Evolutionary conservation across 768 basidiomycete species (phyloP), one percentile per base, ranked within the genome.

Genomic region (Clavaria fumosa): DNA sequence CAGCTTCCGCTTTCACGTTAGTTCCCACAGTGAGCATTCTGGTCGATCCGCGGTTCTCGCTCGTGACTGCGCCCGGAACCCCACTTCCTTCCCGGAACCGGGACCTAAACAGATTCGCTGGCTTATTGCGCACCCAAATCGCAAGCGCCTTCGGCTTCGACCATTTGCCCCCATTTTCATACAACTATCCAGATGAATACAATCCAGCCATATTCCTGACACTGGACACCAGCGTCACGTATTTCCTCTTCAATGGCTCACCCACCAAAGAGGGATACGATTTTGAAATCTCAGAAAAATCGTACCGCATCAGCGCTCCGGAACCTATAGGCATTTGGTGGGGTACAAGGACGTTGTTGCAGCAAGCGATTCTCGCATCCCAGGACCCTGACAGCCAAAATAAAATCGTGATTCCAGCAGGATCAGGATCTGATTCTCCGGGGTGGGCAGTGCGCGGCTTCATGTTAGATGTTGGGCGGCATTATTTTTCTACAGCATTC

Each of bases 381-480:
- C 51, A 49, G 4, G 23, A 22, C 7, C 44, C 45, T 18, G 43
- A 27, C n/a, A 43, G 39, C 28, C 23, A 35, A 4, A 43, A 47
- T 1, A 36, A 43, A 1, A 43, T 64, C 11, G 35, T 42, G 3
- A 44, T 66, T 12, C 52, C 60, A 15, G 45, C 53, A 1, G 64
- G 63, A 2, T 49, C 43, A 1, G 59, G 59, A 1, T 46, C 50
- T 0, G 63, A 66, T 45, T 45, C 54, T 9, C 64, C 65, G 0
- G 63, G 61, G 2, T 65, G 65, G 63, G 63, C 59, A 34, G 48
- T 63, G 2, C 58, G 62, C 23, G 64, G 64, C 1, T 62, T 66
- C 46, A 63, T 66, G 65, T 51, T 66, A 1, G 65, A 67, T 40
- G 57, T 53, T 4, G 65, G 61, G n/a, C 55, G 63, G 5, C 65